These are phyloP conservation scores for Sclerotinia trifoliorum DNA, from an alignment of 2,329 filamentous ascomycete species.

Conservation along the genomic window DNA sequence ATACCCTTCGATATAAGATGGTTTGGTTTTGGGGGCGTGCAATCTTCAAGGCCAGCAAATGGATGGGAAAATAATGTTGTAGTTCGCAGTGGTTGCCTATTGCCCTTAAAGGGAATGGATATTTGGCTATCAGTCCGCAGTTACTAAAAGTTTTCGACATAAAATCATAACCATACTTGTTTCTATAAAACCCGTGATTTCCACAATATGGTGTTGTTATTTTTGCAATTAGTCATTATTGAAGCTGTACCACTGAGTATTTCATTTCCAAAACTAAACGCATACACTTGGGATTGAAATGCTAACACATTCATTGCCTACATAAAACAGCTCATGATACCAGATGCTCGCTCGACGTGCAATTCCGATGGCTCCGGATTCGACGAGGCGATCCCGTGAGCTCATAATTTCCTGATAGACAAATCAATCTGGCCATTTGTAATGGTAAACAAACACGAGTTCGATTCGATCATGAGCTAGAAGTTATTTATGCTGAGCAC, in stretches of 20 bases:
- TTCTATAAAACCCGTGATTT: neutral
- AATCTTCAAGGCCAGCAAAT: conserved; percentile 10
- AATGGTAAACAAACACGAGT: neutral
- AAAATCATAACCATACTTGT: neutral
- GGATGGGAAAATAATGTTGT: conserved; percentile 6
- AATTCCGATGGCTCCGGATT: neutral
- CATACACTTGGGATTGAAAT: neutral
- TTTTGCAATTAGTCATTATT: neutral
- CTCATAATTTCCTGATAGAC: neutral
- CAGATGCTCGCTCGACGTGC: neutral
- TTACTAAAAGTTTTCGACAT: neutral
- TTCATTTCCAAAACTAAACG: too few species aligned
- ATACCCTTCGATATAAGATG: conserved; percentile 17
- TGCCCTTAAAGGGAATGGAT: neutral
- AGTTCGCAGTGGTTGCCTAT: neutral
- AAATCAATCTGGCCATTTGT: neutral
- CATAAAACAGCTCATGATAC: neutral
- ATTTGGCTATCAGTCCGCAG: conserved; percentile 12
- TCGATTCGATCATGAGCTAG: neutral
- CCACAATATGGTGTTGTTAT: neutral
- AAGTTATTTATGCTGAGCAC: neutral
- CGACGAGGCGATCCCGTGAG: neutral
- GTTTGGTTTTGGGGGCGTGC: neutral
- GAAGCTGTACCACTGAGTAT: too few species aligned
- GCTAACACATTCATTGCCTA: neutral